These are phyloP conservation scores for Monosporozyma aquatica DNA, from an alignment of 805 yeast species.

Conservation along the genomic window DNA sequence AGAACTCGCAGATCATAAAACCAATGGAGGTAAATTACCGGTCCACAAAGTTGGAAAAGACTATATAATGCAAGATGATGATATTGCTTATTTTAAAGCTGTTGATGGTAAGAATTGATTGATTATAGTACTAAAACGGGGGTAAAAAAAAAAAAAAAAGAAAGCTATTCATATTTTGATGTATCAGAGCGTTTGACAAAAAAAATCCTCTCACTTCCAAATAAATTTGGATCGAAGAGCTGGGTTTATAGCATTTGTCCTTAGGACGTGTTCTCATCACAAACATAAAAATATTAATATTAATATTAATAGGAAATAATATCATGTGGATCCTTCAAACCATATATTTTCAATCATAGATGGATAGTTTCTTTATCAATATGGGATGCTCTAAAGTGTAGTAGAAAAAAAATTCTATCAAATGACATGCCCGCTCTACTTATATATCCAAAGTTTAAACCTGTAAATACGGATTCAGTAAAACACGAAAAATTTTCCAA, in stretches of 20 bases:
- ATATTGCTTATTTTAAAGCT: constrained; percentile 64
- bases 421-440: too few species aligned
- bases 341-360: too few species aligned
- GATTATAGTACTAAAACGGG: too few species aligned
- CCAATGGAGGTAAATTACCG: too few species aligned
- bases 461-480: background rate
- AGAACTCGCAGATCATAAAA: constrained; percentile 33
- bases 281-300: constrained; percentile 16
- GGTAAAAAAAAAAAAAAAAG: too few species aligned
- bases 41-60: constrained; percentile 47
- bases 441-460: background rate
- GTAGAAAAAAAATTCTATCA: too few species aligned
- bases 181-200: constrained; percentile 33
- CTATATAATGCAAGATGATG: constrained; percentile 77
- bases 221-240: constrained; percentile 32
- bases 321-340: background rate
- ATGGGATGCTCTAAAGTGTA: too few species aligned
- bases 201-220: constrained; percentile 25
- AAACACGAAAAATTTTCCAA: background rate
- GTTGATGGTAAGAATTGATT: constrained; percentile 46
- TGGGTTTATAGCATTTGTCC: constrained; percentile 35
- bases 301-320: background rate
- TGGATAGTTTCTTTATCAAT: too few species aligned
- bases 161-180: background rate
- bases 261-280: constrained; percentile 33